Conservation (phyloP, 352 stramenopile genomes). For the Pythium folliculosum region DNA sequence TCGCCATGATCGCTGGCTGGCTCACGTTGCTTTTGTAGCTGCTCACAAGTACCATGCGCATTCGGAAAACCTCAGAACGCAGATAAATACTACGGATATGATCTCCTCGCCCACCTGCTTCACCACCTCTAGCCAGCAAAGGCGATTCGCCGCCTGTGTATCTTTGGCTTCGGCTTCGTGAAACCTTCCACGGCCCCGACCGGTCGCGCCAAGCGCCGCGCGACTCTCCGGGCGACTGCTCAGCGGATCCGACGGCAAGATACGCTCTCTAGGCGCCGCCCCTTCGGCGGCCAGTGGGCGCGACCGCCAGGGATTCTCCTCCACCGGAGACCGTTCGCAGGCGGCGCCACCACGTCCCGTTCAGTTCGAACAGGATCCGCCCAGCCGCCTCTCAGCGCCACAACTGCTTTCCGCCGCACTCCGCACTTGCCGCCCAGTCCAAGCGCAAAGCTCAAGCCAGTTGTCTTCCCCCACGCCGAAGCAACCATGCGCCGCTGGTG, state of each 20-base stretch:
- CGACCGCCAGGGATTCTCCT: neutral
- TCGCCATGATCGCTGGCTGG: conserved; percentile 74
- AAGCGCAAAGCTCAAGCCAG: neutral
- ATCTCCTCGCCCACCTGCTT: neutral
- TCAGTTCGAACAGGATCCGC: neutral
- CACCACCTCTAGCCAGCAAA: neutral
- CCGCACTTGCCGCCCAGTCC: neutral
- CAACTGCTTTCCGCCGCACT: conserved; percentile 22
- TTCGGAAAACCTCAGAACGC: too few relatives aligned
- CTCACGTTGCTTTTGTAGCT: conserved; percentile 64
- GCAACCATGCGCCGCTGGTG: conserved; percentile 40
- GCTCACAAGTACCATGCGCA: neutral
- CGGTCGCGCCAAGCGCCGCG: conserved; percentile 4
- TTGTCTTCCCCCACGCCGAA: neutral
- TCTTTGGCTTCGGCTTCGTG: neutral
- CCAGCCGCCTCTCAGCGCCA: conserved; percentile 1
- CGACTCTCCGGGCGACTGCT: conserved; percentile 15
- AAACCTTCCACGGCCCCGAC: conserved; percentile 1
- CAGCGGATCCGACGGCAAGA: conserved; percentile 8
- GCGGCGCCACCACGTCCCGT: neutral
- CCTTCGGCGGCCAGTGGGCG: neutral
- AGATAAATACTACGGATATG: conserved; percentile 7
- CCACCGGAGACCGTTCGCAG: conserved; percentile 15
- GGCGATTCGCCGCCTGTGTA: neutral
- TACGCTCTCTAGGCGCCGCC: conserved; percentile 7